Evolutionary conservation across 176 grass and related monocot genomes (phyloP), one percentile per base, ranked within the genome.

Genomic region (Coix lacrymajobi): DNA sequence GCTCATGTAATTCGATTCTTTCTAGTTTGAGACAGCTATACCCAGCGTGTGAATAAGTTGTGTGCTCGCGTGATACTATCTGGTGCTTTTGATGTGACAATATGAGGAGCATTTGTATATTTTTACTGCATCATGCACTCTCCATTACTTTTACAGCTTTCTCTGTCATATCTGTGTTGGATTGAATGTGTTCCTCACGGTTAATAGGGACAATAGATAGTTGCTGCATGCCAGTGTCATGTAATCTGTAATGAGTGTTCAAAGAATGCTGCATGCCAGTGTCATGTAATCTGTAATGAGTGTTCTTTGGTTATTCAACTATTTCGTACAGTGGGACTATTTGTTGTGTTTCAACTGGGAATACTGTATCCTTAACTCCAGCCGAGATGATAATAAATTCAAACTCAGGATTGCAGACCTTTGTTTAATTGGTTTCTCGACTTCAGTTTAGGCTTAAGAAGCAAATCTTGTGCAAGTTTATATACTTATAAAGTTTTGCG

Each of bases 11-110:
- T 51, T 81, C 25, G 34, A 78, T 79, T 90, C 22, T 45, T 67
- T 90, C 30, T 87, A 87, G 74, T 79, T 75, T 79, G 67, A 38
- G 41, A 79, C 75, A 83, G 46, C 65, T 74, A 75, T 79, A 86
- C 58, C 71, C 65, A 66, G 37, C 38, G 28, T 83, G 88, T 90
- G 79, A 86, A 79, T 86, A 79, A 79, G 74, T 39, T 79, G 1
- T 79, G 73, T 86, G 33, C 76, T 79, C 45, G 38, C 38, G 51
- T 78, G 36, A 31, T 28, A 45, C 38, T 7, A 1, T 46, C 30
- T 73, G 37, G 45, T 77, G 66, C 44, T 45, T 57, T 39, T n/a
- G 66, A 65, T 57, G 8, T 44, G 11, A 60, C 28, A 67, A 37
- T 57, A 56, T 79, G 66, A 37, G 71, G 15, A 2, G 20, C 43